Base-by-base conservation (phyloP, 371 early-diverging fungal species). In the Choanephora cucurbitarum region DNA sequence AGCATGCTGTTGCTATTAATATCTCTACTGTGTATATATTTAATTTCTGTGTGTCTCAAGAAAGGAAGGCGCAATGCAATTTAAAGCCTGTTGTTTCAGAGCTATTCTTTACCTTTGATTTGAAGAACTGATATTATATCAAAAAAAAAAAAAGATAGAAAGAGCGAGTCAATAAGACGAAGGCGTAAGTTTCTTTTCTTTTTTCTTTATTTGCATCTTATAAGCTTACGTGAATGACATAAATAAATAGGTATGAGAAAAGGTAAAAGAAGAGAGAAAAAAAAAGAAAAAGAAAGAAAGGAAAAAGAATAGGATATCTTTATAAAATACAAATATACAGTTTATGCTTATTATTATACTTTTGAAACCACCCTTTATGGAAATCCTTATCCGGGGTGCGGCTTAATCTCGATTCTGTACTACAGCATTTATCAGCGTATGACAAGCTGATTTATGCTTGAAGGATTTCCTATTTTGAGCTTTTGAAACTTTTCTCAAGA, bases 1-100 rank as follows among this genome's bases (percentile, higher is more conserved):
- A 52, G 45, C 15, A 41, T 28, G 40, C 52, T 52, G 40, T 42
- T 52, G 3, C 21, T 51, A 49, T 49, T 33, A 32, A 57, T 48
- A 53, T 41, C 22, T 13, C 46, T 53, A 39, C 18, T 14, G 41
- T 24, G 44, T 19, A 37, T 19, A 37, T 19, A 11, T 14, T n/a
- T n/a, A 42, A 17, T 48, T 22, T 48, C n/a, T n/a, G n/a, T n/a
- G n/a, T n/a, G n/a, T n/a, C n/a, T n/a, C n/a, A n/a, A n/a, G n/a
- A n/a, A n/a, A n/a, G n/a, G n/a, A n/a, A n/a, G n/a, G n/a, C n/a
- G 32, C 5, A 17, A 48, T 48, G 3, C 17, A 18, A 1, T 5
- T 42, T 42, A 17, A 14, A n/a, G 1, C 9, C 21, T 42, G 5
- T 42, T 42, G n/a, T n/a, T 42, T 14, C 21, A 14, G 5, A 40